Evolutionary conservation across 257 asterid species (phyloP), one percentile per base, ranked within the genome.

Genomic region (Hygrophila difformis): DNA sequence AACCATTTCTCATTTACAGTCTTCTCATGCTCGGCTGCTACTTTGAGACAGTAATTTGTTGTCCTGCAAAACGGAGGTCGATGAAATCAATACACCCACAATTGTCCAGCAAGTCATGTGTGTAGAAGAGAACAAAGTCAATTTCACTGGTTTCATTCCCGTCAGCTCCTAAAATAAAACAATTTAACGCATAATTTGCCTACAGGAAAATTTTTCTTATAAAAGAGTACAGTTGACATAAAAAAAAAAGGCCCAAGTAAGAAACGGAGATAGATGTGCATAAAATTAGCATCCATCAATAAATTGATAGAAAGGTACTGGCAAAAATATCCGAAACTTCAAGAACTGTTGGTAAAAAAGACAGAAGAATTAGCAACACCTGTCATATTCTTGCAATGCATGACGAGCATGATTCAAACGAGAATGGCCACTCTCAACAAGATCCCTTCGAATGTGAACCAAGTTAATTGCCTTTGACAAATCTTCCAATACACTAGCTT

Each of bases 21-120:
- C 70, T 80, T 83, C 59, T 91, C 95, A 70, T 86, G 99, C 64
- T 91, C 97, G 42, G 81, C 71, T 17, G 99, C 95, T 59, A 86
- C 68, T 59, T 69, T 76, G 69, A 91, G 73, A 44, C 94, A 91
- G 70, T 77, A 86, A 63, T 70, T 78, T 47, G 99, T 86, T 35
- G 92, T 83, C 93, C 99, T 91, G 85, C 61, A 68, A 64, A 43
- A 58, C 12, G 49, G 39, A 49, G 22, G 40, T 44, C 20, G 64
- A 5, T 17, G 24, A 23, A 50, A 28, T 51, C 54, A 65, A 20
- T 44, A 56, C 4, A 16, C 35, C 62, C 44, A 60, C n/a, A n/a
- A n/a, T n/a, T n/a, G n/a, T n/a, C n/a, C n/a, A n/a, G n/a, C n/a
- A n/a, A n/a, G n/a, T n/a, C n/a, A n/a, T n/a, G n/a, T n/a, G n/a